Conservation (phyloP, 345 rosid species). For the Camelina laxa region DNA sequence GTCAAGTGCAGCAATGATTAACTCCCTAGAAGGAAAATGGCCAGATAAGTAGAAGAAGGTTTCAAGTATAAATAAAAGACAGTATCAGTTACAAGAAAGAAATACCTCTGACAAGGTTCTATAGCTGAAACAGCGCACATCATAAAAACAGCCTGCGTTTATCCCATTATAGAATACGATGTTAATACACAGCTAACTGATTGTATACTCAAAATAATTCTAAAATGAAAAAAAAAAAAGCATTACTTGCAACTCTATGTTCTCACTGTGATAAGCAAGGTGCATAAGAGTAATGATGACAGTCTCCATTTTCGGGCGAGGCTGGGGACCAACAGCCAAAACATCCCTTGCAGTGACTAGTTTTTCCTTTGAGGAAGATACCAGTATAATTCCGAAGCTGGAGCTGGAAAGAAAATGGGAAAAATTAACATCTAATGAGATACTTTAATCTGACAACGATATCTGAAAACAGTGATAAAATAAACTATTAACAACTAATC, state of each 20-base stretch:
- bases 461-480: conserved; percentile 9
- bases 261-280: conserved; percentile 86
- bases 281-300: conserved; percentile 80
- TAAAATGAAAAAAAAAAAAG: conserved; percentile 8
- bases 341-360: conserved; percentile 74
- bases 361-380: conserved; percentile 66
- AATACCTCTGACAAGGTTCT: conserved; percentile 81
- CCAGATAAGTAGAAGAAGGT: conserved; percentile 23
- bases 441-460: conserved; percentile 10
- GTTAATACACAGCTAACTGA: conserved; percentile 21
- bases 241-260: conserved; percentile 80
- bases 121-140: conserved; percentile 79
- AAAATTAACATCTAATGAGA: conserved; percentile 16
- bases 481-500: conserved; percentile 6
- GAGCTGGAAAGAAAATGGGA: conserved; percentile 53
- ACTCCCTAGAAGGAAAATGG: conserved; percentile 64
- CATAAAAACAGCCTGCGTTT: conserved; percentile 87
- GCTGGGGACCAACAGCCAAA: conserved; percentile 77
- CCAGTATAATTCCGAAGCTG: conserved; percentile 74
- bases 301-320: conserved; percentile 72
- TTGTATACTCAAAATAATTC: conserved; percentile 6
- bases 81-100: conserved; percentile 23
- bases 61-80: conserved; percentile 4
- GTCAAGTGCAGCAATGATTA: conserved; percentile 68
- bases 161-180: conserved; percentile 23